phyloP scores from a whole-genome alignment of 2,329 filamentous ascomycete genomes.

The Cytospora mali region DNA sequence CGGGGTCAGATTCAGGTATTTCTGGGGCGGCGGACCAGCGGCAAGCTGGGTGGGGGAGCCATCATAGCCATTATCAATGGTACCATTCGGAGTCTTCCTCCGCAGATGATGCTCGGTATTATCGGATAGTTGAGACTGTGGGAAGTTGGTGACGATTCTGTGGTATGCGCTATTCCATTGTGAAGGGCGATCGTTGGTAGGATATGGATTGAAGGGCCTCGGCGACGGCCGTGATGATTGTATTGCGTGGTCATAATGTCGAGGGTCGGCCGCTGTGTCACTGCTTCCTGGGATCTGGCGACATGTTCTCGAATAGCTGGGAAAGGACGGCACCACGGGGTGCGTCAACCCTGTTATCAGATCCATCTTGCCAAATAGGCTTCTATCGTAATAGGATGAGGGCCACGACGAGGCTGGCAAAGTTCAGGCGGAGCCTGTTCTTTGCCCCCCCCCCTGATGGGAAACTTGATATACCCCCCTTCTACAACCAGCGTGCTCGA shows the following conservation, averaged over 20 bases:
- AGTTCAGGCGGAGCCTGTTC: not conserved
- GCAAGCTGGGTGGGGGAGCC: conserved; percentile 74
- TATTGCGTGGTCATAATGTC: conserved; percentile 17
- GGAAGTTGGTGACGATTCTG: conserved; percentile 24
- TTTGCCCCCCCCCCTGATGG: not conserved
- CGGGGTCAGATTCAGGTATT: conserved; percentile 78
- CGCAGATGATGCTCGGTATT: conserved; percentile 75
- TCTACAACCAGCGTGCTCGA: not conserved
- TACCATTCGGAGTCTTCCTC: conserved; percentile 93
- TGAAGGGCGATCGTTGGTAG: conserved; percentile 34
- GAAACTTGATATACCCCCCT: not conserved
- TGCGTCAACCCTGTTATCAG: conserved; percentile 25
- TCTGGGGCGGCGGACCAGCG: conserved; percentile 74
- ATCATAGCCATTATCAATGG: conserved; percentile 88
- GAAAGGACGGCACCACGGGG: conserved; percentile 14
- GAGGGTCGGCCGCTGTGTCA: conserved; percentile 11
- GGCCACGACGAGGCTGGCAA: conserved; percentile 8
- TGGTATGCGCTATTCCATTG: conserved; percentile 23
- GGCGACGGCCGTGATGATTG: conserved; percentile 22
- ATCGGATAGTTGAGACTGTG: conserved; percentile 32
- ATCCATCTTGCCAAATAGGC: conserved; percentile 19
- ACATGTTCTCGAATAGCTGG: conserved; percentile 19
- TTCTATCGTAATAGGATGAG: not conserved
- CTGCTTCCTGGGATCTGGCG: conserved; percentile 2
- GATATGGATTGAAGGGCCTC: conserved; percentile 36